Evolutionary conservation across 345 rosid species (phyloP), one percentile per base, ranked within the genome.

Genomic region (Orychophragmus violaceus): DNA sequence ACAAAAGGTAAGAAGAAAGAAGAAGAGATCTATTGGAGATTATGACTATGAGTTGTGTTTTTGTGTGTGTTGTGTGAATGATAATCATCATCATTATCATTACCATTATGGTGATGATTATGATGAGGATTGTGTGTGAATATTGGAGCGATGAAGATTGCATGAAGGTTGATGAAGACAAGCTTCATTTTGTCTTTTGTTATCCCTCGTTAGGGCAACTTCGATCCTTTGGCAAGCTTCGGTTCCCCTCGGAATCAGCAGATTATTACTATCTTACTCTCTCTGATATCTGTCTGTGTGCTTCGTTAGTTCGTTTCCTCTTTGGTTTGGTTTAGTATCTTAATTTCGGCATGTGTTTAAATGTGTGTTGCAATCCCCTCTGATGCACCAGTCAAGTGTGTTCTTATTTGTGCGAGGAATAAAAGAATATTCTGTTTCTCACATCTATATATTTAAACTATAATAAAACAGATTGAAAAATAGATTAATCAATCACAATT

Each of bases 231-330:
- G 78, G 78, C 78, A 74, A 74, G 78, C 78, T 74, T 74, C 69
- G 64, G 78, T 74, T 74, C 78, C 78, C 74, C 78, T 74, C 78
- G 78, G 78, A 74, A 74, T 74, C 78, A 68, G 78, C 78, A 74
- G 78, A 74, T 74, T 74, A 74, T 67, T 52, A 25, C 64, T 71
- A 32, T 14, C 44, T 56, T 50, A 25, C 45, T 59, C 48, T 16
- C 14, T 59, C 6, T 29, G 53, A 6, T 32, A 24, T 36, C 13
- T 36, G 18, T 51, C 32, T 52, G 23, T 59, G 42, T 65, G 23
- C 52, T 41, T 48, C 2, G 49, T 64, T 33, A 16, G 52, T 57
- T 42, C 42, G 62, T 27, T 60, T 39, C 33, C 52, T 2, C 28
- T 53, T 23, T 71, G 42, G 24, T 46, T 64, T 63, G 18, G 35